Evolutionary conservation across 257 asterid genomes (phyloP), one percentile per base, ranked within the genome.

Genomic region (Fraxinus pennsylvanica): DNA sequence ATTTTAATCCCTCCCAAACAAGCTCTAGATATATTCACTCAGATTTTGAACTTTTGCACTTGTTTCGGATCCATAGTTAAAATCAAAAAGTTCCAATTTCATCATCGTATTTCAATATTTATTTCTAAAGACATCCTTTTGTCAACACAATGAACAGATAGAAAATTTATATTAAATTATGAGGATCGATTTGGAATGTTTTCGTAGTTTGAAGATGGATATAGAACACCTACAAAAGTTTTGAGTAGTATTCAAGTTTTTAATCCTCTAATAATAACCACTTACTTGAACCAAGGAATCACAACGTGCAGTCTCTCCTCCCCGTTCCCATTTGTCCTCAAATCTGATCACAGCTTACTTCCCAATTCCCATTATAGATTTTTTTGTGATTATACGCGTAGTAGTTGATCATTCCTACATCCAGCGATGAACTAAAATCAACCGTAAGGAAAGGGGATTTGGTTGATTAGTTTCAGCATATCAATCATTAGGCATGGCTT

Each of bases 401-500:
- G 29, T 6, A 57, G 14, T 61, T 25, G 68, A 9, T 22, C 68
- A 22, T 61, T 63, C 12, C 17, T 27, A 9, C 69, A 25, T 63
- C 75, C 69, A 19, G 71, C 57, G 79, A 72, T 80, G 79, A 61
- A 61, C 27, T 41, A 63, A 68, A 73, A 12, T 10, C 41, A 74
- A 71, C 43, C 69, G 36, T 0, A n/a, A 19, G 47, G 68, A 59
- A 41, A 27, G 9, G 57, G 47, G 17, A 32, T 66, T 63, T 5
- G 35, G 9, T 63, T 66, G 72, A 78, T 68, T 74, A 63, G 38
- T 36, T 63, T 63, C 47, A 38, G 22, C 30, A 8, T 27, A 52
- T 33, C 71, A n/a, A 43, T 63, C 35, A 32, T 74, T 65, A 74
- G 77, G 27, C 36, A 87, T 87, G 90, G 87, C 84, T 47, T 63